Base-by-base conservation (phyloP, 2,329 filamentous ascomycete genomes). In the Aspergillus sp. region DNA sequence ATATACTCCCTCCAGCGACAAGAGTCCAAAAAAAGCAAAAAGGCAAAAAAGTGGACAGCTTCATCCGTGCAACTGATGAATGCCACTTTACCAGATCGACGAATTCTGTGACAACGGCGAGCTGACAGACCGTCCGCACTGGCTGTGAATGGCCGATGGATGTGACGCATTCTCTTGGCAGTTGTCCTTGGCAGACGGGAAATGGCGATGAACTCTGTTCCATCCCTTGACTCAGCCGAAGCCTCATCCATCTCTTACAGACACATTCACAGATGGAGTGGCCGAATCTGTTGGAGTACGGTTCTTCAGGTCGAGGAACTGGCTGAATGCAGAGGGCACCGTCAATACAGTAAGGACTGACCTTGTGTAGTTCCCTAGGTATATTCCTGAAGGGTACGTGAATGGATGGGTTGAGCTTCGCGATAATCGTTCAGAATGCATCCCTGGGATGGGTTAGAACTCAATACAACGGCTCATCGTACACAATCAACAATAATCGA, bases 21-120 rank as follows among this genome's bases (percentile, higher is more conserved):
- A 41, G 19, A 23, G 17, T 16, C 46, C 46, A 16, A 41, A 40
- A 47, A 56, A 50, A 45, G 59, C 56, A 63, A 29, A 45, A 50
- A 45, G 32, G 58, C 58, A 54, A 56, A 63, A n/a, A 58, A 42
- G 53, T 51, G 53, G 46, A 50, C 43, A 53, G 52, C 52, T 55
- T 60, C 58, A 53, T 59, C 51, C 55, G 54, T 58, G 58, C 62
- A 57, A 55, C 53, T 52, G 47, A 53, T 52, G 43, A 40, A 40
- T 40, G 36, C 36, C 36, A 40, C 48, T 54, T 48, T 54, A 53
- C 46, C 51, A 21, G 53, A 57, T 54, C 53, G 29, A 49, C 55
- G 47, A 51, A 53, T 52, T 56, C 40, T 47, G 55, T 58, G 53
- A 50, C 49, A 45, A n/a, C n/a, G n/a, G n/a, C n/a, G n/a, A n/a